Evolutionary conservation across 495 filamentous ascomycete genomes (phyloP).

Genomic region (Cudoniella acicularis): DNA sequence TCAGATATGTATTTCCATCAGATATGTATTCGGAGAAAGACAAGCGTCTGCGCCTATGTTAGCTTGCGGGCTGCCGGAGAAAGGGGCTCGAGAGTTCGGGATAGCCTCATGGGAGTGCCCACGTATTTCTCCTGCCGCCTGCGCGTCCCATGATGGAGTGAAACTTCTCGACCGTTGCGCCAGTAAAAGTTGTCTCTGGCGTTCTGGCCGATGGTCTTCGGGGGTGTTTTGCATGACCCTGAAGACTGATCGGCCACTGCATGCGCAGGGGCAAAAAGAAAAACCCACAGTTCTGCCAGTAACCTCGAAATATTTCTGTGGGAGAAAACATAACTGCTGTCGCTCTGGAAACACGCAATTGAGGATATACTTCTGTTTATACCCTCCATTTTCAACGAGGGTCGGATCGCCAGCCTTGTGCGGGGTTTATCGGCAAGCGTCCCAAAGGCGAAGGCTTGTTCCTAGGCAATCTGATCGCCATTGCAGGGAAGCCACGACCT

Average conservation of each 20-base stretch:
- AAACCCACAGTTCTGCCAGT: neutral
- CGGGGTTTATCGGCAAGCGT: conserved; percentile 15
- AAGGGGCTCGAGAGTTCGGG: neutral
- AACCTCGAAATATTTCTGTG: neutral
- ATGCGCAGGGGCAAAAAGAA: neutral
- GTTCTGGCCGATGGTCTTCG: neutral
- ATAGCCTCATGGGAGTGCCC: neutral
- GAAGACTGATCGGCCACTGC: neutral
- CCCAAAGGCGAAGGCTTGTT: neutral
- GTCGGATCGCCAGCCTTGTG: conserved; percentile 18
- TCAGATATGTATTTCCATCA: too few species aligned
- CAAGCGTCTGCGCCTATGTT: neutral
- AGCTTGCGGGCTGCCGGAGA: neutral
- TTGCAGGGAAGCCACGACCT: neutral
- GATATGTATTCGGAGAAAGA: neutral
- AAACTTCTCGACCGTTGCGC: neutral
- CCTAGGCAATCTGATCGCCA: neutral
- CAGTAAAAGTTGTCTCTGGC: neutral
- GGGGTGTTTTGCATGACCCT: neutral
- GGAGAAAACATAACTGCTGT: too few species aligned
- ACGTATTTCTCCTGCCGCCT: neutral
- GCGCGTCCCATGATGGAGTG: neutral
- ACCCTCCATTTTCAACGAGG: neutral
- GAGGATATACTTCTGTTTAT: too few species aligned
- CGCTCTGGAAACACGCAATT: too few species aligned